phyloP scores from a whole-genome alignment of 345 rosid species.

The Clausena lansium region DNA sequence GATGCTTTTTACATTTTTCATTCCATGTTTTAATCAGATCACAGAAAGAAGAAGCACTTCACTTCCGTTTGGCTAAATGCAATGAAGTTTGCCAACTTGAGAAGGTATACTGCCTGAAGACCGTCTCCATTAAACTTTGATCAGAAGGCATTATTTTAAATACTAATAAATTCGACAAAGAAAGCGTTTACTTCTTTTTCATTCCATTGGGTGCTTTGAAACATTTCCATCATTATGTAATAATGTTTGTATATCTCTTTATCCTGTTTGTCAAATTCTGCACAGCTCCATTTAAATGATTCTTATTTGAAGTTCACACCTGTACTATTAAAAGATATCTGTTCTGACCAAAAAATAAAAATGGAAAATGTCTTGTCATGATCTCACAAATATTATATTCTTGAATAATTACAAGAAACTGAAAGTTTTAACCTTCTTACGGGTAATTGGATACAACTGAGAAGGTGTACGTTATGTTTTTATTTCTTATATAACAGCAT shows the following conservation, averaged over 20 bases:
- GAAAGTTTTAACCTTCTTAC: neutral
- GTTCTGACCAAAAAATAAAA: neutral
- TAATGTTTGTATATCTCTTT: neutral
- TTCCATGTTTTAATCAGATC: slow-evolving; percentile 39
- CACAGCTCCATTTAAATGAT: neutral
- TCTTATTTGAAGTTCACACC: neutral
- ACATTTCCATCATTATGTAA: neutral
- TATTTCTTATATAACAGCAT: neutral
- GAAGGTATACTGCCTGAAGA: slow-evolving; percentile 50
- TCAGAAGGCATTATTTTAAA: neutral
- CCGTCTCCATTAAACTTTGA: slow-evolving; percentile 2
- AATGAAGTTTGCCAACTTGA: slow-evolving; percentile 75
- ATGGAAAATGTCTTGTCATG: neutral
- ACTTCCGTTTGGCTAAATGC: slow-evolving; percentile 67
- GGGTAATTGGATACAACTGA: neutral
- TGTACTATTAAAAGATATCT: neutral
- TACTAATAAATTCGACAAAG: neutral
- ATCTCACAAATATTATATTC: neutral
- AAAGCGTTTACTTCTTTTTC: neutral
- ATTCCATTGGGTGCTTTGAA: neutral
- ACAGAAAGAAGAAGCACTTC: slow-evolving; percentile 86
- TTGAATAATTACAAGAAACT: neutral
- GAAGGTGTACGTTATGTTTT: neutral
- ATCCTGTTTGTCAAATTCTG: slow-evolving; percentile 3
- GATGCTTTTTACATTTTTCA: neutral